Evolutionary conservation across 176 grass and related monocot genomes (phyloP), one percentile per base, ranked within the genome.

Genomic region (Aegilops longissima): DNA sequence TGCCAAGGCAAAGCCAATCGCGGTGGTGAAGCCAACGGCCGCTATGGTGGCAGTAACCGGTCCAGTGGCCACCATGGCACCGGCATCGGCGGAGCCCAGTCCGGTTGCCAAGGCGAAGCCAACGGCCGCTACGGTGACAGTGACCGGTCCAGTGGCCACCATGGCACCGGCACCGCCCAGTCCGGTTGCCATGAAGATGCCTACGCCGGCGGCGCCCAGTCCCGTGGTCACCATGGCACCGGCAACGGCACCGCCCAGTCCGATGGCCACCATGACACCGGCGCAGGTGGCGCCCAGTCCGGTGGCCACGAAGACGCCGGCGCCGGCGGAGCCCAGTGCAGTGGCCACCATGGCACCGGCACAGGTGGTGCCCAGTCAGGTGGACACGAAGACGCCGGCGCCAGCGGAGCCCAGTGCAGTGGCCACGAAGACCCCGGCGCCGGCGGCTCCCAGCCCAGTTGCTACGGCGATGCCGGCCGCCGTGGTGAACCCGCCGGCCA

Each of bases 41-140:
- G 12, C n/a, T 18, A 54, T 16, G 51, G 51, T 54, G 51, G 14
- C 51, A 54, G n/a, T 27, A n/a, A 47, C 39, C 45, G 45, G 39
- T 74, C 71, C 71, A 24, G 71, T 51, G 42, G 42, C 42, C 72
- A 75, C 72, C 72, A 17, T 44, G 70, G 70, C 70, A 7, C 66
- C 8, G 31, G 66, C 30, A 68, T 6, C 65, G 35, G 40, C 40
- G 40, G 13, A 23, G 23, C 72, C 42, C 42, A 49, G 72, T 27
- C 42, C 72, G 7, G 24, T 18, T 35, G 72, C 42, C 72, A 75
- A 17, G 42, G 8, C 1, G 51, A 54, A 17, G 51, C 51, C 51
- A 17, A 18, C 51, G 51, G 49, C 49, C 14, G 13, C 49, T 52
- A 52, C 14, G 49, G 49, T 52, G 49, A 52, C 49, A 52, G 21